phyloP scores from a whole-genome alignment of 768 basidiomycete genomes.

The Neoboletus subvelutipes region DNA sequence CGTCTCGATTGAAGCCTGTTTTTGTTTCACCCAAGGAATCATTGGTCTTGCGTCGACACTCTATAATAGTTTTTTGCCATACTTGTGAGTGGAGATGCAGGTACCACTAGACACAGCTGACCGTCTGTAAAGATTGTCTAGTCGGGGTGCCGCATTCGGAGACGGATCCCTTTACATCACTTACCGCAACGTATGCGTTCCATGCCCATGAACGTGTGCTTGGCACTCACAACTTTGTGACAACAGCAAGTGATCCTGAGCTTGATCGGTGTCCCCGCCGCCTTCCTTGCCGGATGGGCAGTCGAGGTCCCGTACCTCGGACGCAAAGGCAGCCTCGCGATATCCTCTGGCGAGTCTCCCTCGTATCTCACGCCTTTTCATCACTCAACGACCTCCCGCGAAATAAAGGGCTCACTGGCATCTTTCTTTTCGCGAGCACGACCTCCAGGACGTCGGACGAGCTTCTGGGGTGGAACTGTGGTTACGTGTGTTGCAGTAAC shows the following conservation, averaged over 20 bases:
- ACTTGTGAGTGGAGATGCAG: conserved; percentile 38
- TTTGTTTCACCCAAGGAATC: conserved; percentile 42
- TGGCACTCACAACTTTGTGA: background rate
- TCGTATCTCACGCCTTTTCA: conserved; percentile 19
- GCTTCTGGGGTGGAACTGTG: conserved; percentile 80
- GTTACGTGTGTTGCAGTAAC: conserved; percentile 63
- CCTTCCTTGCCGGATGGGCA: conserved; percentile 67
- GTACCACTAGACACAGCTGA: background rate
- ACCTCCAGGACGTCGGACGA: conserved; percentile 68
- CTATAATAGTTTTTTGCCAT: conserved; percentile 55
- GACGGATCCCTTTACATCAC: conserved; percentile 69
- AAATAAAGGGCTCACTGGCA: conserved; percentile 66
- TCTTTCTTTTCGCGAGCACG: conserved; percentile 72
- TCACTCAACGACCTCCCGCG: conserved; percentile 46
- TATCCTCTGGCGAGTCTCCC: conserved; percentile 55
- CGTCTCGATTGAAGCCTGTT: background rate
- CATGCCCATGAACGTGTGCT: no score
- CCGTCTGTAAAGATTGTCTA: conserved; percentile 45
- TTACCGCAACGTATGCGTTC: conserved; percentile 59
- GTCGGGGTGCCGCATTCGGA: conserved; percentile 65
- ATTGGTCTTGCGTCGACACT: conserved; percentile 76
- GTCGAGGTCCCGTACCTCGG: conserved; percentile 67
- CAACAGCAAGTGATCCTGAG: conserved; percentile 68
- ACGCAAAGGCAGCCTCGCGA: conserved; percentile 62
- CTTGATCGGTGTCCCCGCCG: conserved; percentile 66